Evolutionary conservation across 2,329 filamentous ascomycete genomes (phyloP).

Genomic region (Diaporthe vexans): DNA sequence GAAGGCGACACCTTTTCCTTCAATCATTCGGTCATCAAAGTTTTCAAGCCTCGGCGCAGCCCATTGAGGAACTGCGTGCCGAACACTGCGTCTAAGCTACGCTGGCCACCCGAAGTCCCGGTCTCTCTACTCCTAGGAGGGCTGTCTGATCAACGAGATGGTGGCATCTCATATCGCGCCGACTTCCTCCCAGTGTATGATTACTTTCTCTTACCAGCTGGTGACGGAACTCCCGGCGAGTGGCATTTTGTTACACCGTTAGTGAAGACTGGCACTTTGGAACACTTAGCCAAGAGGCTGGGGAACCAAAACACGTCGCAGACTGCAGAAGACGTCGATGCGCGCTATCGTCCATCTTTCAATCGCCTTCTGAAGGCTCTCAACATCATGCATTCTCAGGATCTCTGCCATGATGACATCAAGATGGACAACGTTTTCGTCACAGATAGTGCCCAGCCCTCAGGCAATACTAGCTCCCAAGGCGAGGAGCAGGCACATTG

Average conservation of each 20-base stretch:
- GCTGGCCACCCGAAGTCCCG: conserved; percentile 52
- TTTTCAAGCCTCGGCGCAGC: conserved; percentile 46
- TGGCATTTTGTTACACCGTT: conserved; percentile 52
- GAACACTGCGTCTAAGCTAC: conserved; percentile 26
- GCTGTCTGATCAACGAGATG: conserved; percentile 26
- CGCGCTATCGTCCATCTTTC: conserved; percentile 49
- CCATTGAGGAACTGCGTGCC: conserved; percentile 52
- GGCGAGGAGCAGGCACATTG: conserved; percentile 44
- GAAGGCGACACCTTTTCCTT: conserved; percentile 51
- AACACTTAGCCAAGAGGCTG: conserved; percentile 46
- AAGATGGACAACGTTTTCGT: conserved; percentile 52
- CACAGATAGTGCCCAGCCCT: background rate
- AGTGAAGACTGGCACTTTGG: conserved; percentile 47
- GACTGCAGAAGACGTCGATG: conserved; percentile 48
- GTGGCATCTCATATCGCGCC: conserved; percentile 25
- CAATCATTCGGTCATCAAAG: conserved; percentile 50
- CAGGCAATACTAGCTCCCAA: background rate
- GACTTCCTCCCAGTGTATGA: conserved; percentile 50
- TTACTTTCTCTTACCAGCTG: conserved; percentile 48
- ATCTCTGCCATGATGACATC: conserved; percentile 52
- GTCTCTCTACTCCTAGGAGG: conserved; percentile 50
- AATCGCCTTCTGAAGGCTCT: conserved; percentile 48
- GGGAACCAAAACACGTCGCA: conserved; percentile 38
- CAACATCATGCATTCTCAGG: conserved; percentile 46
- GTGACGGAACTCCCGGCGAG: background rate